These are phyloP conservation scores for Leishmania arabica DNA, from an alignment of 208 protist species.

Conservation along the genomic window DNA sequence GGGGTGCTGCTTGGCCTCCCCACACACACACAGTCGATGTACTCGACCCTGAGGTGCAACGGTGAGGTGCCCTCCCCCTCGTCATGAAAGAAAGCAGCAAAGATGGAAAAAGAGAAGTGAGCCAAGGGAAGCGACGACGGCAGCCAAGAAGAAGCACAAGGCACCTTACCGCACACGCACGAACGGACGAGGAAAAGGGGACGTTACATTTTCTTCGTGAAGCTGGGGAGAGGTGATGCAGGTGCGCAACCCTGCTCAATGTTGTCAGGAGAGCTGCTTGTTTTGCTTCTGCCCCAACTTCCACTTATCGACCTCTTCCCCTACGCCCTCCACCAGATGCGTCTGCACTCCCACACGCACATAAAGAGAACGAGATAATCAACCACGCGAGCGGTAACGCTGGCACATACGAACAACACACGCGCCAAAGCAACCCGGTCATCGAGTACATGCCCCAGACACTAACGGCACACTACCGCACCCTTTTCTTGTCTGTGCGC, in stretches of 20 bases:
- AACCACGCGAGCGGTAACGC: slow-evolving; percentile 4
- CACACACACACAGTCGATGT: not conserved
- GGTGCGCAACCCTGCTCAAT: not conserved
- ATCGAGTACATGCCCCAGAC: not conserved
- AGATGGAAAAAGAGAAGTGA: not conserved
- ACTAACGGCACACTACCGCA: not conserved
- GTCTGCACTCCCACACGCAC: not conserved
- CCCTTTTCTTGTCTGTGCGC: not conserved
- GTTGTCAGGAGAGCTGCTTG: not conserved
- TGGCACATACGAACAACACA: not conserved
- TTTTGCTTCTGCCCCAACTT: not conserved
- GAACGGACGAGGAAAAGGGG: not conserved
- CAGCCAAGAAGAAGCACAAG: not conserved
- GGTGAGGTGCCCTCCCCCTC: not conserved
- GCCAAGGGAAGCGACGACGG: not conserved
- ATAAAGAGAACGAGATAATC: not conserved
- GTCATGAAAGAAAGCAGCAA: not conserved
- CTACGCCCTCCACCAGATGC: not conserved
- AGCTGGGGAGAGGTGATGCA: not conserved
- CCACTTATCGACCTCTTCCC: not conserved
- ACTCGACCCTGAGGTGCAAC: not conserved
- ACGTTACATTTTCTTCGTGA: not conserved
- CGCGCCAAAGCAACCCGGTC: not conserved
- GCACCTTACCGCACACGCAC: not conserved
- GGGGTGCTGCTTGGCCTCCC: not conserved